Conservation (phyloP, 176 grass and related monocot genomes). For the Cenchrus fungigraminus region DNA sequence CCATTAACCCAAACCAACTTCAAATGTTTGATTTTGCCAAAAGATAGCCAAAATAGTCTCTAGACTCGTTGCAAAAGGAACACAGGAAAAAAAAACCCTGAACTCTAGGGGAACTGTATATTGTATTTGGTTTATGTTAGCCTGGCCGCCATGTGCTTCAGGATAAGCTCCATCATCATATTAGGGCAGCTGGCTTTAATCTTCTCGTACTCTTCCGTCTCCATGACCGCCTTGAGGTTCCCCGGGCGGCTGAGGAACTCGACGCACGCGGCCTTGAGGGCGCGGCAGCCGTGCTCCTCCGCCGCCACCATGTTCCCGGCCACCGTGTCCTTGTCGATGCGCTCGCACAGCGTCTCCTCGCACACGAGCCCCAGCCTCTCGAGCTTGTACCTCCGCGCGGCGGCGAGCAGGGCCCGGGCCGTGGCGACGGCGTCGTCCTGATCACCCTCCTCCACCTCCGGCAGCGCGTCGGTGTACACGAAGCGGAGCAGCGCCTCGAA, state of each 20-base stretch:
- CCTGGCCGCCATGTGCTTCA: neutral
- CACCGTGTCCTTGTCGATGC: neutral
- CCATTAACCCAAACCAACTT: too few species aligned
- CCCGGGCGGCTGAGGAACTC: neutral
- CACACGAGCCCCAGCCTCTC: neutral
- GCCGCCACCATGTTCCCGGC: neutral
- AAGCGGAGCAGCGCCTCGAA: neutral
- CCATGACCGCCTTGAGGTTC: neutral
- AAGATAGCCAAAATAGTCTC: too few species aligned
- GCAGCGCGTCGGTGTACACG: neutral
- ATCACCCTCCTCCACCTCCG: neutral
- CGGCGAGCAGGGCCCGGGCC: neutral
- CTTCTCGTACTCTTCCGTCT: neutral
- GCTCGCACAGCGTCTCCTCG: neutral
- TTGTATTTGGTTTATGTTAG: too few species aligned
- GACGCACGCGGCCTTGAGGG: neutral
- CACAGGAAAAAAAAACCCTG: too few species aligned
- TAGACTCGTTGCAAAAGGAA: too few species aligned
- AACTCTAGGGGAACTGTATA: too few species aligned
- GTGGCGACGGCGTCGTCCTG: too few species aligned
- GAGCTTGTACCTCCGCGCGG: neutral
- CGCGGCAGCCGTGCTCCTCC: neutral
- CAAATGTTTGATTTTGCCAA: too few species aligned
- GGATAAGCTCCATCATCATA: neutral
- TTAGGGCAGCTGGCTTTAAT: neutral